Base-by-base conservation (phyloP, 1,284 basidiomycete genomes). In the Cutaneotrichosporon spelunceum region DNA sequence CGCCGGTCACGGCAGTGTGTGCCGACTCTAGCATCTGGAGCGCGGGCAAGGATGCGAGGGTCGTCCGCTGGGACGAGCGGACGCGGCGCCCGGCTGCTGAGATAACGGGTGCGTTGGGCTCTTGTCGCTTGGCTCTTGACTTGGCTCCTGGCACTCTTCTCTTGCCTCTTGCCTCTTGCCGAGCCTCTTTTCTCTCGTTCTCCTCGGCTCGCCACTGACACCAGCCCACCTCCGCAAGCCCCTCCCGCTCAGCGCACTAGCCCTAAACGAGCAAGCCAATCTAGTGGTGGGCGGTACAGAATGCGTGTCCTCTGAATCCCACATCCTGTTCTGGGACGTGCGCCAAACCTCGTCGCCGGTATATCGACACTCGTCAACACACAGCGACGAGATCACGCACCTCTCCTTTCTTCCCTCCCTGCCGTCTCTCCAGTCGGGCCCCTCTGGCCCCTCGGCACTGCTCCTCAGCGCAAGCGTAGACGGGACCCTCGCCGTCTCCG, bases 361-460 rank as follows among this genome's bases (percentile, higher is more conserved):
- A 1, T 80, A 81, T 66, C 64, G 72, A 5, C 81, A 83, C 66
- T 70, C 77, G 8, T 79, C 81, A 8, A 79, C 81, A 13, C 82
- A 83, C 63, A 81, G 80, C 21, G 81, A 83, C 74, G 81, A 82
- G 64, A 79, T 83, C 62, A 82, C 81, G 21, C 70, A 78, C 42
- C 76, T 82, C 21, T 72, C 76, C 7, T 76, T 82, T 52, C 74
- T 81, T 19, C 80, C 76, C 2, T 75, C n/a, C n/a, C n/a, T n/a
- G n/a, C n/a, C 77, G 30, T 44, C 62, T 11, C 59, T 63, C 10
- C n/a, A n/a, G n/a, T 33, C 49, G 0, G 53, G 71, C 10, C 42
- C 61, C 16, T 57, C 61, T 11, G 59, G 73, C n/a, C 74, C 78
- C 1, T 56, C 63, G 8, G 66, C 69, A 19, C 71, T 81, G n/a